phyloP scores from a whole-genome alignment of 345 rosid species.

The Aquilaria sinensis region DNA sequence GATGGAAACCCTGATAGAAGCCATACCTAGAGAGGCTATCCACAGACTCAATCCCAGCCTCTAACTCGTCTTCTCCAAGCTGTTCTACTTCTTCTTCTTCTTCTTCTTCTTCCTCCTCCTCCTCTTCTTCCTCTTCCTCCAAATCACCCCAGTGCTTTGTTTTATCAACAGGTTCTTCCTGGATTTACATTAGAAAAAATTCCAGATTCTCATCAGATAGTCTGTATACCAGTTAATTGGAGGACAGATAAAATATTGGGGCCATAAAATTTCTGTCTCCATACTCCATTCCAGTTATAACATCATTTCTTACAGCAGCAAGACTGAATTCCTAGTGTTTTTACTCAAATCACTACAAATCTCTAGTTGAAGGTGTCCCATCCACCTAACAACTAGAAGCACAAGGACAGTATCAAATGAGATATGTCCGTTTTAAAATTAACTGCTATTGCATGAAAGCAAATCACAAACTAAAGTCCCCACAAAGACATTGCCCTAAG shows the following conservation, averaged over 20 bases:
- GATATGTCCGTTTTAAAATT: not conserved
- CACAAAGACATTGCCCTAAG: too few species aligned
- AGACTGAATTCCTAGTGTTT: too few species aligned
- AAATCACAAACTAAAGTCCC: not conserved
- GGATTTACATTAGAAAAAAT: slow-evolving; percentile 10
- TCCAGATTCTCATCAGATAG: too few species aligned
- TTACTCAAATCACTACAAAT: too few species aligned
- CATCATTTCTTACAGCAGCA: too few species aligned
- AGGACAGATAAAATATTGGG: not conserved
- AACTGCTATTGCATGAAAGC: too few species aligned
- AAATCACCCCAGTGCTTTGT: slow-evolving; percentile 99
- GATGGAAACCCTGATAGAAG: not conserved
- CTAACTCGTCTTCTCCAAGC: slow-evolving; percentile 77
- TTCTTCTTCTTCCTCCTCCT: slow-evolving; percentile 58
- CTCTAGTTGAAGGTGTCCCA: too few species aligned
- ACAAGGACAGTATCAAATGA: too few species aligned
- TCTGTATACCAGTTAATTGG: too few species aligned
- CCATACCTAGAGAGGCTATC: slow-evolving; percentile 84
- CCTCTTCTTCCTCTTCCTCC: slow-evolving; percentile 51
- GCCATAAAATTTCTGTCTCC: not conserved
- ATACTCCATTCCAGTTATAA: too few species aligned
- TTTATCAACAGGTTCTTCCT: slow-evolving; percentile 99
- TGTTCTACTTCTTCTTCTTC: slow-evolving; percentile 45
- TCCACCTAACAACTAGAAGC: too few species aligned
- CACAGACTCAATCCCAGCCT: slow-evolving; percentile 77